Evolutionary conservation across 768 basidiomycete genomes (phyloP).

Genomic region (Multifurca ochricompacta): DNA sequence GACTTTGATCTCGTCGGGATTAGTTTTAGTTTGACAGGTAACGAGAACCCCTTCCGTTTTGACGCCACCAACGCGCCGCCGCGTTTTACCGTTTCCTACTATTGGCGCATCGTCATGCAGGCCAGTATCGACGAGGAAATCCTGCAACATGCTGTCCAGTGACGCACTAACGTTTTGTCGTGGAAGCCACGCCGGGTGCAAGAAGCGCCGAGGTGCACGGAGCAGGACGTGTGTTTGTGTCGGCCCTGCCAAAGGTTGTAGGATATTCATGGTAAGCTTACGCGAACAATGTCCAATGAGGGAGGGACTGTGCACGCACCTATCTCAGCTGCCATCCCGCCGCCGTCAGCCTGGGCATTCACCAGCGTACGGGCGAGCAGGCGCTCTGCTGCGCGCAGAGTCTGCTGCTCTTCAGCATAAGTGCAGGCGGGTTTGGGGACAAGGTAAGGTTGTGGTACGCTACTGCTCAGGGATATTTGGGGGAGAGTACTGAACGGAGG

Average conservation of each 20-base stretch:
- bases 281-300: neutral
- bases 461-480: constrained; percentile 7
- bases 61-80: constrained; percentile 11
- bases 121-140: constrained; percentile 31
- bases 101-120: neutral
- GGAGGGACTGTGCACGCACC: constrained; percentile 24
- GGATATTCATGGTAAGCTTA: neutral
- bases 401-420: constrained; percentile 31
- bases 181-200: constrained; percentile 41
- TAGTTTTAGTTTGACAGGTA: constrained; percentile 22
- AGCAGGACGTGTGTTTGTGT: constrained; percentile 42
- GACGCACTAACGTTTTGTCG: constrained; percentile 35
- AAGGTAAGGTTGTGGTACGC: constrained; percentile 4
- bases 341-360: constrained; percentile 36
- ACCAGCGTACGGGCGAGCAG: constrained; percentile 39
- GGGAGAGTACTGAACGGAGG: constrained; percentile 12
- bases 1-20: neutral
- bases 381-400: constrained; percentile 31
- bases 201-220: constrained; percentile 40
- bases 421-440: constrained; percentile 10
- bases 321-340: constrained; percentile 37
- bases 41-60: constrained; percentile 39
- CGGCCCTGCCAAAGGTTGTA: constrained; percentile 29
- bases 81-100: constrained; percentile 26
- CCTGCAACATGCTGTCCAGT: constrained; percentile 31